Conservation (phyloP, 352 stramenopile genomes). For the Globisporangium mamillatum region DNA sequence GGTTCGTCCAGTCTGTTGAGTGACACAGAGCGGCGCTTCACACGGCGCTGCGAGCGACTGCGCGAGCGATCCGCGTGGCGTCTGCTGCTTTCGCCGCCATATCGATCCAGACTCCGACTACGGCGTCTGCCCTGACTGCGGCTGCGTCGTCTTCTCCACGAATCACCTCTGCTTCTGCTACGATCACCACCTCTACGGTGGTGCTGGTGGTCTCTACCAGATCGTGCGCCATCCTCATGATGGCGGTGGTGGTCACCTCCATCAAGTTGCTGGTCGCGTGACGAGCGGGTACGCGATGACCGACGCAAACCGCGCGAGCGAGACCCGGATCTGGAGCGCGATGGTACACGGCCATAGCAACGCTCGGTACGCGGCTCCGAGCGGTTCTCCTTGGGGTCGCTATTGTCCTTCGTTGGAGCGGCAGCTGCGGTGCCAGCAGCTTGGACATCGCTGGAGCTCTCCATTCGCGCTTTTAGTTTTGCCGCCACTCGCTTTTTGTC, state of each 20-base stretch:
- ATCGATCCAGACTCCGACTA: conserved; percentile 12
- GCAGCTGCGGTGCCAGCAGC: neutral
- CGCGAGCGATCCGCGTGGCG: conserved; percentile 8
- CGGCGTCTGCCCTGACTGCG: conserved; percentile 8
- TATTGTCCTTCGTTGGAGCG: neutral
- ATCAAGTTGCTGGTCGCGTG: neutral
- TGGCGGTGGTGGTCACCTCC: neutral
- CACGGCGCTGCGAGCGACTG: conserved; percentile 11
- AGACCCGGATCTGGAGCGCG: neutral
- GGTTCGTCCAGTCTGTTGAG: conserved; percentile 4
- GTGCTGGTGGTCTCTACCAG: conserved; percentile 3
- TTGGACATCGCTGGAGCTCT: conserved; percentile 2
- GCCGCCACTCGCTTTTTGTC: conserved; percentile 5
- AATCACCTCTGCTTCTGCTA: conserved; percentile 4
- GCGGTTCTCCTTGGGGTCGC: neutral
- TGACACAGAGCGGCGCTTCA: conserved; percentile 11
- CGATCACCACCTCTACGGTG: neutral
- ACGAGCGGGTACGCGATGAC: neutral
- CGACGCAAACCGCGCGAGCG: conserved; percentile 3
- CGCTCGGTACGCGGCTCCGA: neutral
- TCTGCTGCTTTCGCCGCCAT: conserved; percentile 6
- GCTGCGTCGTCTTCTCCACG: conserved; percentile 5
- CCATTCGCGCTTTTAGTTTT: conserved; percentile 5
- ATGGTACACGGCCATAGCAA: neutral
- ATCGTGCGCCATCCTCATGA: neutral